Percentiles rank a stretch among this genome's conserved stretches.
Conservation (phyloP, 345 rosid genomes). For the Bruguiera parviflora region DNA sequence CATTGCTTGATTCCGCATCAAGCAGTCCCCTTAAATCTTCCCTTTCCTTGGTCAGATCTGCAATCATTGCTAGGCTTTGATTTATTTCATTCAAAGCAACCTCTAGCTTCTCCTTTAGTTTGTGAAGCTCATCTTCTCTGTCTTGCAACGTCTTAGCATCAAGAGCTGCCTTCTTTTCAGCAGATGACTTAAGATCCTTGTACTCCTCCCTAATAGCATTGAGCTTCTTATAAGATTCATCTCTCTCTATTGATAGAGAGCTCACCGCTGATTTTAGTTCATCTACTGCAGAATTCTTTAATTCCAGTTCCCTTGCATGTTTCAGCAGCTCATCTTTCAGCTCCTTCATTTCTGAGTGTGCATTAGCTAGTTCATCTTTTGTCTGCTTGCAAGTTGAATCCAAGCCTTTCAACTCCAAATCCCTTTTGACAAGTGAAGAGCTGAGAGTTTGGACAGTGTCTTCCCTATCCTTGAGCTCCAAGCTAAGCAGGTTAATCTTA, state of each 20-base stretch:
- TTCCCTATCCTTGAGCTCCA: conserved; percentile 66
- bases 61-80: conserved; percentile 37
- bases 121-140: conserved; percentile 47
- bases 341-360: conserved; percentile 42
- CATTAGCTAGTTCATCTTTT: conserved; percentile 49
- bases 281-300: conserved; percentile 44
- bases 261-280: conserved; percentile 49
- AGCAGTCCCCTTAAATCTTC: conserved; percentile 50
- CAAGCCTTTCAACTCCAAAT: conserved; percentile 51
- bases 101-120: conserved; percentile 50
- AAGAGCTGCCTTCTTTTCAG: conserved; percentile 48
- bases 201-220: conserved; percentile 42
- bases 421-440: conserved; percentile 50
- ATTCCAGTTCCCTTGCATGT: conserved; percentile 48
- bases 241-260: conserved; percentile 49
- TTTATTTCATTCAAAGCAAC: conserved; percentile 36
- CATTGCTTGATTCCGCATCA: conserved; percentile 42
- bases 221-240: conserved; percentile 44
- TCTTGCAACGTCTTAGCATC: conserved; percentile 49
- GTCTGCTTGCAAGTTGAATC: conserved; percentile 41
- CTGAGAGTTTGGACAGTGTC: conserved; percentile 43
- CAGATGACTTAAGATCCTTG: conserved; percentile 51
- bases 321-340: conserved; percentile 42
- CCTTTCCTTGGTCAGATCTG: conserved; percentile 51
- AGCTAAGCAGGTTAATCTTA: conserved; percentile 44